Percentiles rank a stretch among this genome's conserved stretches.
Conservation (phyloP, 1,139 yeast genomes). For the Ogataea hybrid region DNA sequence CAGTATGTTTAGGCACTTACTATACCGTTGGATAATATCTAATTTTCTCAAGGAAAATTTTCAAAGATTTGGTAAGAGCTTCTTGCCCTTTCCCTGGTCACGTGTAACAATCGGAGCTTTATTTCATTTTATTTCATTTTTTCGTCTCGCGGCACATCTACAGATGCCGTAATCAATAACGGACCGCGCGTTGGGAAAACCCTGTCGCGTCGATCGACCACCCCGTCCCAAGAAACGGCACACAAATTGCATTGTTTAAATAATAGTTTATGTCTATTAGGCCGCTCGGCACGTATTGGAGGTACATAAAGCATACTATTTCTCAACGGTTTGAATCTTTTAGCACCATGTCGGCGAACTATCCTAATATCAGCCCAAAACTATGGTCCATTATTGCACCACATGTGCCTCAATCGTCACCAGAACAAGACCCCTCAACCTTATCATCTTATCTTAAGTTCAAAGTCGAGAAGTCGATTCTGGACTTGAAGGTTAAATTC, state of each 20-base stretch:
- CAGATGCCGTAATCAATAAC: neutral
- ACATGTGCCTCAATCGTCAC: constrained; percentile 45
- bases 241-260: neutral
- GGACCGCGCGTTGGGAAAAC: neutral
- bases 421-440: constrained; percentile 74
- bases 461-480: constrained; percentile 47
- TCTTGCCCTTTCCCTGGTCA: constrained; percentile 1
- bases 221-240: constrained; percentile 4
- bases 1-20: constrained; percentile 6
- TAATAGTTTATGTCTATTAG: neutral
- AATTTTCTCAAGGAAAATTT: constrained; percentile 10
- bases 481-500: constrained; percentile 59
- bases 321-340: neutral
- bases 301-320: neutral
- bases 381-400: constrained; percentile 24
- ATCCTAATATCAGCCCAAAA: constrained; percentile 28
- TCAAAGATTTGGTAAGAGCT: neutral
- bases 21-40: constrained; percentile 12
- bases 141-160: too few relatives aligned
- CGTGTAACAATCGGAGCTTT: neutral
- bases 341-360: constrained; percentile 15
- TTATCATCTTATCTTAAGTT: constrained; percentile 65
- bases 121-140: neutral
- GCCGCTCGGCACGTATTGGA: neutral
- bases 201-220: constrained; percentile 4